phyloP scores from a whole-genome alignment of 2,329 filamentous ascomycete species.

The Alternaria ethzedia region DNA sequence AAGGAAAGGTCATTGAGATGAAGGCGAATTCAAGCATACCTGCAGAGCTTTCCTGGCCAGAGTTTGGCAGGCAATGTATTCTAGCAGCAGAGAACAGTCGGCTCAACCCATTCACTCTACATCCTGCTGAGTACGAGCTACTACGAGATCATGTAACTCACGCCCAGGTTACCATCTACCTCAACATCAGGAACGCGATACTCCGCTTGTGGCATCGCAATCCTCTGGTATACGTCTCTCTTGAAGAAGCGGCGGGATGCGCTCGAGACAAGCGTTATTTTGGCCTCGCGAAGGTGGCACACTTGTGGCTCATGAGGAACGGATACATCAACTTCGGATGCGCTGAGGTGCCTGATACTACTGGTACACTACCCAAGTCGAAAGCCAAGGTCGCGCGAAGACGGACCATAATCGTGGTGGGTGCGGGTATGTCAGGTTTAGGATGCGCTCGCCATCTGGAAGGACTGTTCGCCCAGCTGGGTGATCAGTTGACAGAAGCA shows the following conservation, averaged over 20 bases:
- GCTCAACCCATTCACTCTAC: constrained; percentile 86
- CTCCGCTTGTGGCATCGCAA: constrained; percentile 88
- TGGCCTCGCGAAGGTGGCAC: constrained; percentile 83
- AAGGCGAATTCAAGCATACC: constrained; percentile 83
- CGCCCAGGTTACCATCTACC: constrained; percentile 89
- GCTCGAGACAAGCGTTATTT: constrained; percentile 89
- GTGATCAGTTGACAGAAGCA: constrained; percentile 67
- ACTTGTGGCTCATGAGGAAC: constrained; percentile 87
- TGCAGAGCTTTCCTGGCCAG: constrained; percentile 69
- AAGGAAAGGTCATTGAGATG: constrained; percentile 34
- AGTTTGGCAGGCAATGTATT: constrained; percentile 92
- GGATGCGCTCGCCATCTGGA: constrained; percentile 92
- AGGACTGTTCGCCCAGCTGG: constrained; percentile 81
- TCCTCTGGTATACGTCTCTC: constrained; percentile 79
- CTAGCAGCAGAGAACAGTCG: constrained; percentile 87
- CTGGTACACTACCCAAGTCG: constrained; percentile 41
- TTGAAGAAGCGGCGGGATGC: constrained; percentile 88
- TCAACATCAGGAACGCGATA: constrained; percentile 96
- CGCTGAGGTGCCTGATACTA: constrained; percentile 68
- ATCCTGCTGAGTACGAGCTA: constrained; percentile 81
- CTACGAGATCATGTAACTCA: constrained; percentile 83
- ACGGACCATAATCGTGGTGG: constrained; percentile 84
- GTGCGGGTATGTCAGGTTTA: constrained; percentile 91
- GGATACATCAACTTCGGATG: constrained; percentile 98
- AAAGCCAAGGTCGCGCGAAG: constrained; percentile 58